These are phyloP conservation scores for Boeremia lycopersici DNA, from an alignment of 2,329 filamentous ascomycete species.

Conservation along the genomic window DNA sequence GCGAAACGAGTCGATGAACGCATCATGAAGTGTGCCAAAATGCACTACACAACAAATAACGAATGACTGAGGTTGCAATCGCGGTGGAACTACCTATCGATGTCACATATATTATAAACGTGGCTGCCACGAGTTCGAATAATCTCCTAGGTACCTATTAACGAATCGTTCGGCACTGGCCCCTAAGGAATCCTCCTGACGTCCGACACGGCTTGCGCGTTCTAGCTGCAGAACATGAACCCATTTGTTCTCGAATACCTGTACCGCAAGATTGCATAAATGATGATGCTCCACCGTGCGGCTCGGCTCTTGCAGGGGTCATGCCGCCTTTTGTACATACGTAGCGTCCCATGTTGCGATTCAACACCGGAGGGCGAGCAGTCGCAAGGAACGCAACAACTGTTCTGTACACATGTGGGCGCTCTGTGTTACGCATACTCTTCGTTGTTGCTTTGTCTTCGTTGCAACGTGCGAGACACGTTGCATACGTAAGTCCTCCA, in stretches of 20 bases:
- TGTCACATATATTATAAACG: constrained; percentile 2
- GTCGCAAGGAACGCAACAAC: background rate
- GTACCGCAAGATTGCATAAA: constrained; percentile 6
- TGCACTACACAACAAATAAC: background rate
- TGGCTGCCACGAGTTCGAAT: constrained; percentile 5
- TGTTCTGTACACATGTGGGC: background rate
- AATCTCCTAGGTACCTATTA: background rate
- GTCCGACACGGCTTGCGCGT: background rate
- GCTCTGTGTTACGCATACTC: too few species aligned
- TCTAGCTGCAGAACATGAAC: constrained; percentile 5
- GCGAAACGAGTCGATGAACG: constrained; percentile 21
- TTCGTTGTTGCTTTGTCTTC: background rate
- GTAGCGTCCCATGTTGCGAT: too few species aligned
- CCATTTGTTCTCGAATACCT: background rate
- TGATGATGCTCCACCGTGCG: constrained; percentile 5
- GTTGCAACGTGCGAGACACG: too few species aligned
- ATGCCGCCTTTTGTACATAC: constrained; percentile 1
- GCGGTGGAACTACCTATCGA: background rate
- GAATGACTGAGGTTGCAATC: background rate
- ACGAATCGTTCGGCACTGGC: constrained; percentile 3
- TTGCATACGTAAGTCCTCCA: too few species aligned
- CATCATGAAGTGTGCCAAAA: constrained; percentile 19
- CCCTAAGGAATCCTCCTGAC: background rate
- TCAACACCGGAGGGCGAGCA: background rate
- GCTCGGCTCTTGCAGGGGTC: constrained; percentile 15